Base-by-base conservation (phyloP, 495 filamentous ascomycete species). In the Staphylotrichum longicolle region DNA sequence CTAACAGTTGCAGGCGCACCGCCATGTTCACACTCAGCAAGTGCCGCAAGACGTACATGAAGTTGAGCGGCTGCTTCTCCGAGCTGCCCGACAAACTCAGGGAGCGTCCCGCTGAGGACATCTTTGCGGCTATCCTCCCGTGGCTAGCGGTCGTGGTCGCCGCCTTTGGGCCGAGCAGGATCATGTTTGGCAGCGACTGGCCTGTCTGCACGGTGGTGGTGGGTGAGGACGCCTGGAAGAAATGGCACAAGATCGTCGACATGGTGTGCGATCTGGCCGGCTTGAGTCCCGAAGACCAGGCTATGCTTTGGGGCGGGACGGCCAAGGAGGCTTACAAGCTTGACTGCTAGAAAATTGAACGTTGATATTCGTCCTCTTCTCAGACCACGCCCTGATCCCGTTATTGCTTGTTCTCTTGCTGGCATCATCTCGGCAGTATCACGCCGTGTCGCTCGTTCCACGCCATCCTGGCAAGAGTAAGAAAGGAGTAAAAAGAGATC, bases 171-270 rank as follows among this genome's bases (percentile, higher is more conserved):
- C 73, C 87, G 1, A 70, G 77, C n/a, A 77, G 90, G 51, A 80
- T 92, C 58, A 91, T 96, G 86, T 96, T 91, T 72, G 92, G 87
- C 5, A 91, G 86, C 52, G 91, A 96, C 70, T 96, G 91, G 92
- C 92, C 91, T 3, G 88, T 96, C 4, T 93, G 91, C 74, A 90
- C 87, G 63, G 67, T 89, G 20, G 81, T 82, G 3, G 84, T 86
- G 4, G 85, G 83, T 37, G 71, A 77, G n/a, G 74, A 66, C 15
- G 71, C 80, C 30, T 85, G 83, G 83, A 68, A 68, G 54, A 83
- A 82, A 69, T 84, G 82, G 86, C 81, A 75, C 68, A 72, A 73
- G 53, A 75, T 87, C 12, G 83, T 87, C 37, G 83, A 88, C 60
- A 75, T 73, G 57, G 70, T 89, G 34, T 82, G 90, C 69, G 78